Base-by-base conservation (phyloP, 805 yeast species). In the Cyberlindnera xylosilytica region DNA sequence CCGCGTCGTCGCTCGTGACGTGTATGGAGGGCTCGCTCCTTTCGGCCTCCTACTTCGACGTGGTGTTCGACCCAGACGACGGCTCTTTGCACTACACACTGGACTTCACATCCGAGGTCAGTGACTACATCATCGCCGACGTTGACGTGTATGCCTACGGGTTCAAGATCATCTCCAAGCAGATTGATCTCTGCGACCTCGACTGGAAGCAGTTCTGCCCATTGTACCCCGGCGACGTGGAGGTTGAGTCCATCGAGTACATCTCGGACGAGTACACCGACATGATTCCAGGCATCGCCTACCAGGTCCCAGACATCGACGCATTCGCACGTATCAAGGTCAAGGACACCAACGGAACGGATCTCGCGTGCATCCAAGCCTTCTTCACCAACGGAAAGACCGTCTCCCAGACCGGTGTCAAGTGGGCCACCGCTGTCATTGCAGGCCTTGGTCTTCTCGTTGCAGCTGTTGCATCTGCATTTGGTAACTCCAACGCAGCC, bases 341-440 rank as follows among this genome's bases (percentile, higher is more conserved):
- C 34, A 63, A 62, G 32, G 78, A 76, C 56, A 65, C 73, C 6
- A 38, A 55, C 15, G 95, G 89, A 13, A 63, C 65, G 2, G 73
- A 81, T 4, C 68, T 90, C 45, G 99, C 98, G 4, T 93, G 99
- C 73, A 93, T 93, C 13, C 87, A 85, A 60, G 97, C 97, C 0
- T 72, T 78, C 19, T 72, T 93, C 46, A 65, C 85, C 15, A 93
- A 93, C 63, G 96, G 93, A 42, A 89, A 86, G 57, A 90, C 98
- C 1, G 99, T 93, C 20, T 47, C 97, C 95, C 95, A 89, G 63
- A 85, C 96, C 15, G 81, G 84, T 52, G 96, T 91, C 4, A 79
- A 93, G 12, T 90, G 97, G 97, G 95, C 87, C 31, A 87, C 96
- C 16, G 97, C 97, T 2, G 82, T 83, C 17, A 71, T 89, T 54